Base-by-base conservation (phyloP, 345 rosid species). In the Clausena lansium region DNA sequence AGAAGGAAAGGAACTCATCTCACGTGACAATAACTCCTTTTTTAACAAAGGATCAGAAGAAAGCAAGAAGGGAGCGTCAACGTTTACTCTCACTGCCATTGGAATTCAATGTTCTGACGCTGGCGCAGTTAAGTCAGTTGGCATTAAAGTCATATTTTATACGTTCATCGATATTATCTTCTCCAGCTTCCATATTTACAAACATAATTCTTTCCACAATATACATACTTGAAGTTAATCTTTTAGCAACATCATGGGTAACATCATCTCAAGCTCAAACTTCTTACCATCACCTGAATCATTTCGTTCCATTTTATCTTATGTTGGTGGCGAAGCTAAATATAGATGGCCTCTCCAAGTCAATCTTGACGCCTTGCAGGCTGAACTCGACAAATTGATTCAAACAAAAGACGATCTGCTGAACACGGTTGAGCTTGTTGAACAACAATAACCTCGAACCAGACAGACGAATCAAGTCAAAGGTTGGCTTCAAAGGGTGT, bases 21-120 rank as follows among this genome's bases (percentile, higher is more conserved):
- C 90, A 20, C 86, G 83, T 17, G 71, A 76, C 66, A 84, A 72
- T 68, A 89, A 91, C 75, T 90, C 88, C 81, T 85, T 84, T 76
- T 71, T 87, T 75, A 91, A 82, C 11, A 59, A 64, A 15, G 97
- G 91, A 83, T 94, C 97, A 33, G 95, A 91, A 80, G 90, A 89
- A 75, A 91, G 87, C 74, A 91, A 85, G 10, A 89, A 88, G 10
- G 98, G 93, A 67, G 85, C 70, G 59, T 84, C 62, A 85, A 30
- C 32, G 32, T 30, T 30, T 30, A 1, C 32, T 30, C 32, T 30
- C 2, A 1, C 32, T 30, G 32, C 32, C 32, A 30, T 30, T 30
- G 32, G 32, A 30, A 30, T 30, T 30, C 32, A 30, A 30, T 2
- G 32, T 30, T 30, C 32, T 30, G 32, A 30, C 32, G 32, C 32